Evolutionary conservation across 371 early-diverging fungal genomes (phyloP).

Genomic region (Rhizopus delemar): DNA sequence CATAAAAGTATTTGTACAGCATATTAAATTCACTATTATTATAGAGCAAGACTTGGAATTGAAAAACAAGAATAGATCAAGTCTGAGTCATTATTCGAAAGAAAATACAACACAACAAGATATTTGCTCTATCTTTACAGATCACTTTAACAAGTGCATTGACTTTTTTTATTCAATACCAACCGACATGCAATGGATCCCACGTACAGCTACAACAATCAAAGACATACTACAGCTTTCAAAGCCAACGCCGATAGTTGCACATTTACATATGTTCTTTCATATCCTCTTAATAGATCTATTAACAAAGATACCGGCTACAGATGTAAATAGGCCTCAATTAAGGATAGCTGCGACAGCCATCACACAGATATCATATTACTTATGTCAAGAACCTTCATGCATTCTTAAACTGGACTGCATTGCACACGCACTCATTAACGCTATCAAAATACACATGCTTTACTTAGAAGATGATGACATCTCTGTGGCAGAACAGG

Average conservation of each 20-base stretch:
- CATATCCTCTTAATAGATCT: constrained; percentile 22
- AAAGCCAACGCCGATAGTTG: constrained; percentile 23
- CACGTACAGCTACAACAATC: constrained; percentile 14
- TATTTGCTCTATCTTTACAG: not conserved
- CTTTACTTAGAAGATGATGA: constrained; percentile 28
- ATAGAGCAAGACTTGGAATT: constrained; percentile 11
- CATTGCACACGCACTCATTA: constrained; percentile 25
- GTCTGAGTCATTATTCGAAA: constrained; percentile 3
- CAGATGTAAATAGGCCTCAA: constrained; percentile 26
- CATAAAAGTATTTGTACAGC: not conserved
- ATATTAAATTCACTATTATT: constrained; percentile 6
- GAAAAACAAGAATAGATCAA: constrained; percentile 5
- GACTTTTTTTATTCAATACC: constrained; percentile 18
- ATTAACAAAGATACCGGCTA: constrained; percentile 18
- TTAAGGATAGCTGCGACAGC: constrained; percentile 30
- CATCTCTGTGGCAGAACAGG: constrained; percentile 30
- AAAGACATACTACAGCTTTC: constrained; percentile 31
- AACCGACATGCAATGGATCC: constrained; percentile 35
- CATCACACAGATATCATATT: constrained; percentile 39
- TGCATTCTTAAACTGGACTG: constrained; percentile 36
- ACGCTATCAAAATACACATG: constrained; percentile 34
- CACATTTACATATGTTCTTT: constrained; percentile 31
- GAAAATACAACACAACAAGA: not conserved
- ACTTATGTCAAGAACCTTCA: constrained; percentile 27
- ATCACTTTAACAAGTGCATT: constrained; percentile 1